phyloP scores from a whole-genome alignment of 306 rosid species.

The Mucuna pruriens region DNA sequence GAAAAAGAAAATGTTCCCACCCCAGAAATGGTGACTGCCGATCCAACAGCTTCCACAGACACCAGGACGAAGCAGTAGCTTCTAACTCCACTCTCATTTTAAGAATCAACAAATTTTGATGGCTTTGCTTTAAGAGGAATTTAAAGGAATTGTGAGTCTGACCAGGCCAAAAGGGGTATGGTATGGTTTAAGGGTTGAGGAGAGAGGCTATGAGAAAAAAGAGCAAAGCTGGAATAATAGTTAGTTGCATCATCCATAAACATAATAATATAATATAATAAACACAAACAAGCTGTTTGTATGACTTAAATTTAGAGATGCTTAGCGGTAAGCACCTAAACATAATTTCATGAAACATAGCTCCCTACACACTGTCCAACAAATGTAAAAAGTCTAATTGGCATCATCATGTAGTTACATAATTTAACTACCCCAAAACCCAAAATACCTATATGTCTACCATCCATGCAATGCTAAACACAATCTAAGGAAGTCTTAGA shows the following conservation, averaged over 20 bases:
- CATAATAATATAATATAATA: not conserved
- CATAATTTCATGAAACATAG: not conserved
- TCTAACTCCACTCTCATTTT: not conserved
- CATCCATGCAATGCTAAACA: not conserved
- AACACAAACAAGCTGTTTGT: slow-evolving; percentile 3
- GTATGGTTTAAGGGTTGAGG: not conserved
- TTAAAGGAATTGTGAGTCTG: not conserved
- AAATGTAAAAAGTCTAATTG: not conserved
- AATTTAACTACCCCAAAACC: not conserved
- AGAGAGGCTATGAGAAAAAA: not conserved
- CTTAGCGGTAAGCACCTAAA: not conserved
- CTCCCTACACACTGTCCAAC: not conserved
- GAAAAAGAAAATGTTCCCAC: not conserved
- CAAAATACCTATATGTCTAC: not conserved
- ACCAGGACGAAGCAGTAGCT: not conserved
- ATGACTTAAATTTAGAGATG: not conserved
- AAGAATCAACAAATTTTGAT: not conserved
- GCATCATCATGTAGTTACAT: not conserved
- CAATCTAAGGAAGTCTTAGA: not conserved
- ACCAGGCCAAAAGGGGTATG: not conserved
- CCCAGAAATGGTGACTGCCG: not conserved
- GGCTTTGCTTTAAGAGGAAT: not conserved
- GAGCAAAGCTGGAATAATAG: not conserved
- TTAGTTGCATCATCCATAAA: slow-evolving; percentile 2
- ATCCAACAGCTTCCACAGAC: not conserved